These are phyloP conservation scores for Saposhnikovia divaricata DNA, from an alignment of 129 eudicot species.

Conservation along the genomic window DNA sequence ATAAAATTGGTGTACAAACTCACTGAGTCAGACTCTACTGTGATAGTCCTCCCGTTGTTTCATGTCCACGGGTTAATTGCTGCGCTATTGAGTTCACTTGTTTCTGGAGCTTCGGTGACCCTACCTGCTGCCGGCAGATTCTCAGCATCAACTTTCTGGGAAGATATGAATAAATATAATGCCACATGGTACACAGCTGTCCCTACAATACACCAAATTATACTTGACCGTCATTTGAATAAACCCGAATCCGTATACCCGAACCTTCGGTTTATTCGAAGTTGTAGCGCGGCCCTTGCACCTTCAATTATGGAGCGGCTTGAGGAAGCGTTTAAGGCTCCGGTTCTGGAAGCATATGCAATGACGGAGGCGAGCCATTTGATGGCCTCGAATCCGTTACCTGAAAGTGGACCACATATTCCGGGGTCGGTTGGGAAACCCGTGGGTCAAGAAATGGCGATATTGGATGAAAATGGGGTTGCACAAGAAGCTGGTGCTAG, in stretches of 20 bases:
- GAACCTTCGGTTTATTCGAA: conserved; percentile 78
- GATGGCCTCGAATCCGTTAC: conserved; percentile 87
- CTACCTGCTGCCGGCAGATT: conserved; percentile 82
- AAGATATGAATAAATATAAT: conserved; percentile 56
- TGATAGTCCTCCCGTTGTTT: conserved; percentile 78
- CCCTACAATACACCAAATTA: conserved; percentile 92
- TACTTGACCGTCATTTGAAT: conserved; percentile 62
- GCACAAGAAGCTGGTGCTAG: conserved; percentile 38
- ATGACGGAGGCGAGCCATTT: conserved; percentile 96
- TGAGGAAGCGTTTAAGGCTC: conserved; percentile 78
- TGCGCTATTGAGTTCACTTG: conserved; percentile 73
- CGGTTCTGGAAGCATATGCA: conserved; percentile 90
- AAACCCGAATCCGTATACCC: conserved; percentile 70
- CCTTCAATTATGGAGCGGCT: conserved; percentile 64
- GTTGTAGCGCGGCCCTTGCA: conserved; percentile 94
- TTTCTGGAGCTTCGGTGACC: conserved; percentile 75
- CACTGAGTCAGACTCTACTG: conserved; percentile 78
- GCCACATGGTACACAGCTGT: conserved; percentile 99
- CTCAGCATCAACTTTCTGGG: conserved; percentile 88
- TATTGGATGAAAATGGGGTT: conserved; percentile 69
- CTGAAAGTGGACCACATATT: conserved; percentile 73
- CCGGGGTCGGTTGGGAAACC: conserved; percentile 95
- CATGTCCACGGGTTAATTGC: conserved; percentile 93
- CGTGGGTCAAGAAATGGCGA: conserved; percentile 94
- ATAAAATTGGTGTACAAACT: conserved; percentile 70